Evolutionary conservation across 148 eudicot genomes (phyloP), one percentile per base, ranked within the genome.

Genomic region (Chenopodium album): DNA sequence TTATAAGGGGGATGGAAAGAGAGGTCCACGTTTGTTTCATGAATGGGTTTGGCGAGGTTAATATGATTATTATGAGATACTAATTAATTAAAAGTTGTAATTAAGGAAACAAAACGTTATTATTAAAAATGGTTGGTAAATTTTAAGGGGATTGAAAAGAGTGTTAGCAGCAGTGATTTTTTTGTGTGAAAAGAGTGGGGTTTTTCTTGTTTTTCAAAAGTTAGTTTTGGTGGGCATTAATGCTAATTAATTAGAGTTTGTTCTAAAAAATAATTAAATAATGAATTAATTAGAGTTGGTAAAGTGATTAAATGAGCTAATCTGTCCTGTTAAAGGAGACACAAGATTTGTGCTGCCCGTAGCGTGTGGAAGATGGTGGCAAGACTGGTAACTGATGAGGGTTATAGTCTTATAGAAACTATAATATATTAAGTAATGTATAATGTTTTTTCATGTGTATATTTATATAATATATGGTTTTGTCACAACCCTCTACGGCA

Each of bases 341-440:
- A 89, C 92, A 89, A 90, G 89, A 86, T 80, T 87, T 87, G 91
- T 92, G 91, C 86, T 87, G 81, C 88, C 86, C 88, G 78, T 89
- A 82, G 89, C 90, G 87, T 86, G 90, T 86, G 89, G 89, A 84
- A 84, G 71, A 73, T 85, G 37, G 41, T 68, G 20, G 29, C 37
- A 31, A 69, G 5, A 37, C 41, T 37, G 41, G 41, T 37, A 37
- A 37, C 41, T 37, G 41, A 37, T 37, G 41, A 37, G 41, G 41
- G 41, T 37, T 37, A 37, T 37, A 37, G 41, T 37, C 41, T 37
- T 37, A 37, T 37, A 37, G 41, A 37, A 37, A 37, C 41, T 37
- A 37, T 37, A 37, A 37, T 37, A 37, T 37, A 37, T 37, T 37
- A 37, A 37, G 41, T 37, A 37, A 37, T 37, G 41, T 5, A 37